Percentiles rank a stretch among this genome's conserved stretches.
phyloP scores from a whole-genome alignment of 176 grass and related monocot genomes.

The Aegilops speltoides region DNA sequence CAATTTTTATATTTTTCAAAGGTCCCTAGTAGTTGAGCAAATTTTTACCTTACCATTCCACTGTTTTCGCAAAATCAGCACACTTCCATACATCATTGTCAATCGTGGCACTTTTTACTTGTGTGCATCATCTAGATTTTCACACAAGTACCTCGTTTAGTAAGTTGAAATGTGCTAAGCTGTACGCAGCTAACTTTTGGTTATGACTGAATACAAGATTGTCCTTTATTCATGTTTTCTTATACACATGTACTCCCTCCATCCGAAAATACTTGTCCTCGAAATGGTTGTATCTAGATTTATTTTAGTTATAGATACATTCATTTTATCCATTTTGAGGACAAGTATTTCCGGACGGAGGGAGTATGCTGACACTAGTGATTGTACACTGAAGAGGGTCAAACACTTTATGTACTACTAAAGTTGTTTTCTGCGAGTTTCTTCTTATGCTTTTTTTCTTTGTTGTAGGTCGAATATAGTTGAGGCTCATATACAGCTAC shows the following conservation, averaged over 20 bases:
- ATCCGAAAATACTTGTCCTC: too few species aligned
- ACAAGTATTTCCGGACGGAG: too few species aligned
- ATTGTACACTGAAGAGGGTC: not conserved
- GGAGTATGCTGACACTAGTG: not conserved
- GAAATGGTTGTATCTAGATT: too few species aligned
- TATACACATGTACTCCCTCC: not conserved
- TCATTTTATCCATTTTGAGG: too few species aligned
- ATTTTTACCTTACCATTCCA: not conserved
- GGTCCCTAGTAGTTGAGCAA: slow-evolving; percentile 1
- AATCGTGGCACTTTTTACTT: not conserved
- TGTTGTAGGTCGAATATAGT: slow-evolving; percentile 77
- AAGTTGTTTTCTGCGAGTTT: not conserved
- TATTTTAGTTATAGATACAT: too few species aligned
- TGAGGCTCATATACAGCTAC: slow-evolving; percentile 87
- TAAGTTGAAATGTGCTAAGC: slow-evolving; percentile 2
- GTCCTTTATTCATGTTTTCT: not conserved
- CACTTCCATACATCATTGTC: not conserved
- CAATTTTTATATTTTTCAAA: not conserved
- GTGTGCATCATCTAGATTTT: not conserved
- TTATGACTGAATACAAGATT: not conserved
- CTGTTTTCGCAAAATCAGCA: not conserved
- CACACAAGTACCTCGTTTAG: not conserved
- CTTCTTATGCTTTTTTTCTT: not conserved
- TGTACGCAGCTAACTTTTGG: not conserved
- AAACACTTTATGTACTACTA: not conserved